A percentile compares a stretch with the other conserved stretches of the same genome.
Evolutionary conservation across 371 early-diverging fungal species (phyloP).

Genomic region (Mortierella sp.): DNA sequence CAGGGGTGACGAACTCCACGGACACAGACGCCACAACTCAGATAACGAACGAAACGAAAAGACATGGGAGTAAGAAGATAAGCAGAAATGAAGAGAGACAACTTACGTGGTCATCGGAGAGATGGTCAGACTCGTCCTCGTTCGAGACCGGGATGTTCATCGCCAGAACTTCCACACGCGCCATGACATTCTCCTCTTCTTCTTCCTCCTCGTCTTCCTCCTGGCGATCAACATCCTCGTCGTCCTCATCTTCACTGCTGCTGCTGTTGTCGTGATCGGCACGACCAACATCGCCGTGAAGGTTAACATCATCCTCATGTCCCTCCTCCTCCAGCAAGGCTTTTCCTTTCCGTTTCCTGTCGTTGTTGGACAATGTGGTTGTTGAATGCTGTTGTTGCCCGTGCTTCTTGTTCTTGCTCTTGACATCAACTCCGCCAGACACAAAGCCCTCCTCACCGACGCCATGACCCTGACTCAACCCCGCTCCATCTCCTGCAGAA

Average conservation of each 20-base stretch:
- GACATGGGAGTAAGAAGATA: background rate
- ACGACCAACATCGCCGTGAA: slow-evolving; percentile 2
- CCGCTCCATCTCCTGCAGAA: background rate
- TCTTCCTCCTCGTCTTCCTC: background rate
- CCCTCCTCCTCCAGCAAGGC: slow-evolving; percentile 14
- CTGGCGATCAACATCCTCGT: background rate
- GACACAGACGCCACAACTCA: background rate
- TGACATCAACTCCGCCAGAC: background rate
- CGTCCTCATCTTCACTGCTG: background rate
- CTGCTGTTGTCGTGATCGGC: background rate
- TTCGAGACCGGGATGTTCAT: slow-evolving; percentile 52
- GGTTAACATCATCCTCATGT: background rate
- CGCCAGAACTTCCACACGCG: slow-evolving; percentile 33
- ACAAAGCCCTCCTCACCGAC: background rate
- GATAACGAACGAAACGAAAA: background rate
- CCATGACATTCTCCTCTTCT: background rate
- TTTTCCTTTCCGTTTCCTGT: slow-evolving; percentile 27
- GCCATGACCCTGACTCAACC: background rate
- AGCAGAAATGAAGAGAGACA: background rate
- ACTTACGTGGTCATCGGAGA: slow-evolving; percentile 32
- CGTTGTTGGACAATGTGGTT: background rate
- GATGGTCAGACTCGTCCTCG: slow-evolving; percentile 32
- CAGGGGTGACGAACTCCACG: background rate
- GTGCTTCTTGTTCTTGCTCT: background rate
- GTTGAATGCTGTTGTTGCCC: background rate